Evolutionary conservation across 495 filamentous ascomycete species (phyloP).

Genomic region (Penicillium cosmopolitanum): DNA sequence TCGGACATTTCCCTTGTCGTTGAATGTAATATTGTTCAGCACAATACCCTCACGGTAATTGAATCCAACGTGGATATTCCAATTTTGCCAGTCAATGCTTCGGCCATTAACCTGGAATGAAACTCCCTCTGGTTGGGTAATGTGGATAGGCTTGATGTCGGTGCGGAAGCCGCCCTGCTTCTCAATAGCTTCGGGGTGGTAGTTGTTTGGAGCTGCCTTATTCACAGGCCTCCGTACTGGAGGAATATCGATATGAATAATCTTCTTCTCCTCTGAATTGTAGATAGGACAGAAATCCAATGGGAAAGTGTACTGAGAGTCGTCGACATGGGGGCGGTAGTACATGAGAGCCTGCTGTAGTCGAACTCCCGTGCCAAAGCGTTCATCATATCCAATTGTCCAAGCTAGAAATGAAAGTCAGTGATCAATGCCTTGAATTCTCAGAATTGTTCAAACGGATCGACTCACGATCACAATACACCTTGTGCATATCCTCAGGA

Average conservation of each 20-base stretch:
- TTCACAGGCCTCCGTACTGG: constrained; percentile 77
- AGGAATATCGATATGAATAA: constrained; percentile 89
- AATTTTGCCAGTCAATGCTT: constrained; percentile 91
- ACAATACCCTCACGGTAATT: constrained; percentile 75
- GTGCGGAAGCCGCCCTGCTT: constrained; percentile 75
- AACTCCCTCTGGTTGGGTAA: constrained; percentile 93
- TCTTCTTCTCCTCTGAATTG: constrained; percentile 79
- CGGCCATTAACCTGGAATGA: constrained; percentile 83
- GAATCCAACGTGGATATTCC: constrained; percentile 92
- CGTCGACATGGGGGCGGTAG: constrained; percentile 84
- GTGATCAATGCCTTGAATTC: not conserved
- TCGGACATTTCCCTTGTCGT: constrained; percentile 75
- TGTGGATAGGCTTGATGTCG: constrained; percentile 89
- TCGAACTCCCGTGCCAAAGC: constrained; percentile 77
- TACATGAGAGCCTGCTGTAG: constrained; percentile 96
- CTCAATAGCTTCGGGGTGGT: constrained; percentile 75
- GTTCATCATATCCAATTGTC: constrained; percentile 95
- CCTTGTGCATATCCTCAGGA: constrained; percentile 84
- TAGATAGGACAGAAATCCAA: constrained; percentile 95
- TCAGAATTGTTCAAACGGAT: constrained; percentile 15
- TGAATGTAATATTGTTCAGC: constrained; percentile 83
- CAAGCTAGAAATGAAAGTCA: constrained; percentile 59
- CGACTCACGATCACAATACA: constrained; percentile 80
- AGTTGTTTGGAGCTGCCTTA: constrained; percentile 76
- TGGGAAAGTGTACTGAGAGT: constrained; percentile 88